Evolutionary conservation across 345 rosid species (phyloP).

Genomic region (Aurinia saxatilis): DNA sequence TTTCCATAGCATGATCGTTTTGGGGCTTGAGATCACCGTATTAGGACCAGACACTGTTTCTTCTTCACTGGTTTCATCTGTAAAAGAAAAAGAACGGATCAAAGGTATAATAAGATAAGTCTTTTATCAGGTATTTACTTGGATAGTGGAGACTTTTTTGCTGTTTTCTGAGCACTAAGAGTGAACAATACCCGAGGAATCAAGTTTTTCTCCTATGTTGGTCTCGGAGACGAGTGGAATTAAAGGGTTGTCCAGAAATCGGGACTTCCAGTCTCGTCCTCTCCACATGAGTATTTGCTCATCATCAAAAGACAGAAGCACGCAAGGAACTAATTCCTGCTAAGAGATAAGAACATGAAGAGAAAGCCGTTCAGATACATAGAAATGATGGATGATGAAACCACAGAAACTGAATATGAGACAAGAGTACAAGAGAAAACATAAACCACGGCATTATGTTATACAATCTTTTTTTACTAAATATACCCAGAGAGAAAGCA

Average conservation of each 20-base stretch:
- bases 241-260: slow-evolving; percentile 39
- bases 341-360: neutral
- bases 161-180: neutral
- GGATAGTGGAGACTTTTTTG: neutral
- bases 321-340: slow-evolving; percentile 89
- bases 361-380: neutral
- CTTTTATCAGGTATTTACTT: neutral
- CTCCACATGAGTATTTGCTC: slow-evolving; percentile 94
- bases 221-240: slow-evolving; percentile 26
- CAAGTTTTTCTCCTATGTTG: slow-evolving; percentile 16
- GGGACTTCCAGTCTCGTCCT: slow-evolving; percentile 76
- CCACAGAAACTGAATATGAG: neutral
- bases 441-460: neutral
- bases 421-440: neutral
- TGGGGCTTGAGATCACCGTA: slow-evolving; percentile 52
- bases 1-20: slow-evolving; percentile 75
- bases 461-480: neutral
- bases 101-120: neutral
- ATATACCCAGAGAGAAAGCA: neutral
- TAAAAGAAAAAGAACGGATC: neutral
- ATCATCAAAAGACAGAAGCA: slow-evolving; percentile 80
- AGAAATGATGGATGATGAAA: neutral
- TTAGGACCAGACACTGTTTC: slow-evolving; percentile 13
- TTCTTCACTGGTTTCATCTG: slow-evolving; percentile 15
- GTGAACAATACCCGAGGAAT: slow-evolving; percentile 31